Conservation (phyloP, 306 rosid species). For the peach (Prunus persica) region Prunus_persica_NCBIv2 NC_034013.1:1808001-1808500, state of each 20-base stretch:
- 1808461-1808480: conserved; percentile 77
- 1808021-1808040: background rate
- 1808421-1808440: conserved; percentile 55
- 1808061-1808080: background rate
- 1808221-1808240: conserved; percentile 66
- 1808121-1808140: background rate
- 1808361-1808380: conserved; percentile 80
- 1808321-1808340: conserved; percentile 76
- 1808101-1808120: background rate
- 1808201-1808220: conserved; percentile 50
- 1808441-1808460: conserved; percentile 90
- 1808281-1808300: conserved; percentile 74
- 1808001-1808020: background rate
- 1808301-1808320: conserved; percentile 81
- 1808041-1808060: background rate
- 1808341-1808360: conserved; percentile 67
- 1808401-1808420: conserved; percentile 72
- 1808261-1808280: conserved; percentile 68
- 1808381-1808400: conserved; percentile 82
- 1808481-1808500: conserved; percentile 73
- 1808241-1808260: conserved; percentile 86
- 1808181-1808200: conserved; percentile 44
- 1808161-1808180: conserved; percentile 37
- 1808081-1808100: background rate
- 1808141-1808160: conserved; percentile 33